phyloP scores from a whole-genome alignment of 1,284 basidiomycete genomes.

The Ceratobasidium sp. region DNA sequence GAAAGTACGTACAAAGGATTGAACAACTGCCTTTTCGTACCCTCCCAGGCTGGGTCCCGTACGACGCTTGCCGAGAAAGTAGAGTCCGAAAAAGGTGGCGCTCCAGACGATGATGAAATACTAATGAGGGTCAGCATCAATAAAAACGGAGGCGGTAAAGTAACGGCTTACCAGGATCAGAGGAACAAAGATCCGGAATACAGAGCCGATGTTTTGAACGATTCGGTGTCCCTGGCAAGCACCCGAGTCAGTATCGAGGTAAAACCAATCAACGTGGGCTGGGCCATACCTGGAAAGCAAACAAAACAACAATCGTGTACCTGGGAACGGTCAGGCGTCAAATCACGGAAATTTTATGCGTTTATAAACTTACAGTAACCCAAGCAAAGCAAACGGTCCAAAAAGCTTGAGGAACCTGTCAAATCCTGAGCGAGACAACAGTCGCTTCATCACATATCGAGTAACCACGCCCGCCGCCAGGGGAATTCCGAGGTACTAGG shows the following conservation, averaged over 20 bases:
- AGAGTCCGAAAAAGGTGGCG: constrained; percentile 64
- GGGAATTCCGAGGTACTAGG: constrained; percentile 75
- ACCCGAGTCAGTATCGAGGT: not conserved
- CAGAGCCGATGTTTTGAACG: constrained; percentile 68
- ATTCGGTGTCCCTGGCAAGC: constrained; percentile 55
- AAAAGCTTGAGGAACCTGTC: constrained; percentile 72
- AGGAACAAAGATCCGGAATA: constrained; percentile 81
- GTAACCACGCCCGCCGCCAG: constrained; percentile 72
- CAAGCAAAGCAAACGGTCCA: constrained; percentile 72
- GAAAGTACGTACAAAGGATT: constrained; percentile 55
- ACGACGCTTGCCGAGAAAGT: constrained; percentile 52
- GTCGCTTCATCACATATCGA: constrained; percentile 60
- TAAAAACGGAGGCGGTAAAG: not conserved
- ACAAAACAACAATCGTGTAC: constrained; percentile 76
- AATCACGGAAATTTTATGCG: not conserved
- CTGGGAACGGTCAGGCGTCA: constrained; percentile 41
- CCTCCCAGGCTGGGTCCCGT: constrained; percentile 51
- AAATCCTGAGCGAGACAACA: constrained; percentile 58
- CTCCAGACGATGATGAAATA: constrained; percentile 85
- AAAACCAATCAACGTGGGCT: not conserved
- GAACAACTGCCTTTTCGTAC: constrained; percentile 75
- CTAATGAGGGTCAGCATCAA: not conserved
- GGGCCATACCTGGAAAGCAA: constrained; percentile 67
- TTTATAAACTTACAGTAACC: constrained; percentile 59
- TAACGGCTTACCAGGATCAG: constrained; percentile 57